Conservation (phyloP, 306 rosid species). For the Abrus pulchellus region DNA sequence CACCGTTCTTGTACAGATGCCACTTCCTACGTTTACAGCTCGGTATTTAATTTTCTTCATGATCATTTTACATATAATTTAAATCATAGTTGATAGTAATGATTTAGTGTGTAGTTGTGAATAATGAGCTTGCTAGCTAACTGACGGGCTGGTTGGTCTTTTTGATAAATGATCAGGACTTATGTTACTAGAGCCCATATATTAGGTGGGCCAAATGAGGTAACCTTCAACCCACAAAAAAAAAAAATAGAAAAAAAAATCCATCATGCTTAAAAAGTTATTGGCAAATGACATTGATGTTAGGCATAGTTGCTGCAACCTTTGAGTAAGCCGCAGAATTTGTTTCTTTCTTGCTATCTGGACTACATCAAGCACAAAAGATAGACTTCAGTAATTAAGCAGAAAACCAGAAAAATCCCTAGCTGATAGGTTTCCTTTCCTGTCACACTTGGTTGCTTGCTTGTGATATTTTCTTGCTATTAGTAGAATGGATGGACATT, state of each 20-base stretch:
- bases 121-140: conserved; percentile 6
- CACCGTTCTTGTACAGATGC: conserved; percentile 77
- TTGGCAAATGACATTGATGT: conserved; percentile 13
- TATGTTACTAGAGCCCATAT: conserved; percentile 12
- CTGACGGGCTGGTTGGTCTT: neutral
- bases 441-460: conserved; percentile 18
- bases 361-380: conserved; percentile 2
- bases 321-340: conserved; percentile 23
- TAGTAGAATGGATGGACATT: conserved; percentile 31
- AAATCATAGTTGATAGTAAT: conserved; percentile 25
- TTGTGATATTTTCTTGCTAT: neutral
- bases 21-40: conserved; percentile 79
- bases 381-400: neutral
- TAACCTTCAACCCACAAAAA: conserved; percentile 14
- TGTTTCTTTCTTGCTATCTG: neutral
- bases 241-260: conserved; percentile 12
- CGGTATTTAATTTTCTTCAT: conserved; percentile 64
- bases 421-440: conserved; percentile 26
- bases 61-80: conserved; percentile 27
- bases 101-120: conserved; percentile 20
- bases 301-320: conserved; percentile 4
- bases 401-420: neutral
- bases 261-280: neutral
- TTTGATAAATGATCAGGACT: conserved; percentile 23
- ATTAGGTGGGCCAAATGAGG: conserved; percentile 16